A percentile compares a stretch with the other conserved stretches of the same genome.
These are phyloP conservation scores for Barnettozyma sucrosica DNA, from an alignment of 805 yeast genomes.

Conservation along the genomic window DNA sequence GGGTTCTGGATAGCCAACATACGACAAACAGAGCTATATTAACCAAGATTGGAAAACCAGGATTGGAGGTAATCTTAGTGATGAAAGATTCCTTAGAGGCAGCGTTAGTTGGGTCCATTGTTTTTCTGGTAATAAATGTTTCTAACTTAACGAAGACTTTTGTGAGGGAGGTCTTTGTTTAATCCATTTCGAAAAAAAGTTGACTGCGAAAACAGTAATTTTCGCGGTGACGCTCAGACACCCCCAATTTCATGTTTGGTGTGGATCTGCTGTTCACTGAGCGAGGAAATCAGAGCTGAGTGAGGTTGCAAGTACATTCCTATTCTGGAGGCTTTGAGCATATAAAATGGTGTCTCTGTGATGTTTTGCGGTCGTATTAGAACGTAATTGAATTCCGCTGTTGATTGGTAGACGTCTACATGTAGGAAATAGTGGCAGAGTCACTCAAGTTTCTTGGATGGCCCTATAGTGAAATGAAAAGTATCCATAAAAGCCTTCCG, in stretches of 20 bases:
- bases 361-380: no score
- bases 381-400: no score
- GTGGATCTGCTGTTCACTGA: no score
- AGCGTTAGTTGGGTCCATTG: slow-evolving; percentile 16
- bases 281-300: not conserved
- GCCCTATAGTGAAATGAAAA: no score
- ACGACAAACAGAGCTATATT: slow-evolving; percentile 58
- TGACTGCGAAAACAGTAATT: not conserved
- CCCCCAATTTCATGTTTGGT: not conserved
- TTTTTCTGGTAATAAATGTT: not conserved
- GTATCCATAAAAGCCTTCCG: no score
- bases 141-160: not conserved
- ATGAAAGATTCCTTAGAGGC: slow-evolving; percentile 27
- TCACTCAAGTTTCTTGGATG: no score
- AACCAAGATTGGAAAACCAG: slow-evolving; percentile 57
- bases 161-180: not conserved
- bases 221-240: not conserved
- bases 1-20: slow-evolving; percentile 9
- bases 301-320: no score
- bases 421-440: no score
- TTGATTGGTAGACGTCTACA: no score
- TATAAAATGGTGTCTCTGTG: no score
- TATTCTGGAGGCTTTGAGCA: no score
- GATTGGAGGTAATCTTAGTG: slow-evolving; percentile 54
- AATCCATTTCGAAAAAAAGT: not conserved